Evolutionary conservation across 768 basidiomycete species (phyloP).

Genomic region (Paxillus rubicundulus): DNA sequence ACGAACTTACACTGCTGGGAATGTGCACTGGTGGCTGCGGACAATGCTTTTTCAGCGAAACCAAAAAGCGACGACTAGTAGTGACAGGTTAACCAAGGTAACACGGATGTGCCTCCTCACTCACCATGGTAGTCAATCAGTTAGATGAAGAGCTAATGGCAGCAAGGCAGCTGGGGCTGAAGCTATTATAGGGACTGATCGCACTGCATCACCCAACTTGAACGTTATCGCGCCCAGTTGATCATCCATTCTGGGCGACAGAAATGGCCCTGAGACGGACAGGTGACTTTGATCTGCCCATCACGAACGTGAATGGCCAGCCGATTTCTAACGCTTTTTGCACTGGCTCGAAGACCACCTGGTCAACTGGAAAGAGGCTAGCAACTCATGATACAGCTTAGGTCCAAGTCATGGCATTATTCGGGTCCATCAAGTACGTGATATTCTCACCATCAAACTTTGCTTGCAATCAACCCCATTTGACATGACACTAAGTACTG

Average conservation of each 20-base stretch:
- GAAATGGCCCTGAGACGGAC: slow-evolving; percentile 2
- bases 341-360: no score
- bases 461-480: no score
- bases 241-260: slow-evolving; percentile 21
- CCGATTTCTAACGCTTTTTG: not conserved
- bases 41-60: slow-evolving; percentile 65
- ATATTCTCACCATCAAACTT: no score
- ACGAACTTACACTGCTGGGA: slow-evolving; percentile 8
- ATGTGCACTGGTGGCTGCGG: slow-evolving; percentile 40
- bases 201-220: slow-evolving; percentile 9
- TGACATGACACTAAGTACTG: no score
- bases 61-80: slow-evolving; percentile 63
- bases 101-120: not conserved
- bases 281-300: not conserved
- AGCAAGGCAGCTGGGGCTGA: slow-evolving; percentile 7
- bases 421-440: not conserved
- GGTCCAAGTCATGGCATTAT: not conserved
- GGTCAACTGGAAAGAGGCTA: no score
- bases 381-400: not conserved
- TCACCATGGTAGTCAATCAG: slow-evolving; percentile 22
- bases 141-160: slow-evolving; percentile 1
- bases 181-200: slow-evolving; percentile 8
- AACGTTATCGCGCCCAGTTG: not conserved
- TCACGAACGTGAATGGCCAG: not conserved
- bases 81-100: not conserved